These are phyloP conservation scores for Prunus yedoensis DNA, from an alignment of 331 rosid species.

Conservation along the genomic window DNA sequence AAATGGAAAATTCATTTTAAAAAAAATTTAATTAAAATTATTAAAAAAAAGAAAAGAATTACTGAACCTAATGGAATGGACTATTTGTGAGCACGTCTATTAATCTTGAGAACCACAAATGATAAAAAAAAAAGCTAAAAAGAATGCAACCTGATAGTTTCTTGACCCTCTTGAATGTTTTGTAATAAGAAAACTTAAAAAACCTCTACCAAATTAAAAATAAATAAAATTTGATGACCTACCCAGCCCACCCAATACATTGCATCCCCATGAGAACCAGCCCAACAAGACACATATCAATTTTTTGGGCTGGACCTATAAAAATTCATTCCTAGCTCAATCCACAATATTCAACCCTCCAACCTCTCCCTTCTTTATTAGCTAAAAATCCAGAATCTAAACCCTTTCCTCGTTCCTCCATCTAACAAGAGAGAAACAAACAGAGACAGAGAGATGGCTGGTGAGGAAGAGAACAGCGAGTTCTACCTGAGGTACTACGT, in stretches of 20 bases:
- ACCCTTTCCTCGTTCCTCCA: neutral
- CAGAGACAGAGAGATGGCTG: conserved; percentile 37
- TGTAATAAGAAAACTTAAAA: too few species aligned
- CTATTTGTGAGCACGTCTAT: too few species aligned
- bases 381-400: neutral
- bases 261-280: neutral
- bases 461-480: conserved; percentile 56
- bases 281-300: neutral
- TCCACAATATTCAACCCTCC: neutral
- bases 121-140: rapidly evolving
- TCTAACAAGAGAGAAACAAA: neutral
- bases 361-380: neutral
- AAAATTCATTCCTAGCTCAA: neutral
- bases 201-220: too few species aligned
- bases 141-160: too few species aligned
- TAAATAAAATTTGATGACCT: neutral
- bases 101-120: too few species aligned
- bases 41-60: too few species aligned
- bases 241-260: neutral
- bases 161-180: too few species aligned
- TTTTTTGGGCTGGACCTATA: neutral
- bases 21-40: too few species aligned
- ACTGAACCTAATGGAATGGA: rapidly evolving
- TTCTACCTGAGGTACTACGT: conserved; percentile 81
- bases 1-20: too few species aligned